These are phyloP conservation scores for Aureobasidium sp. DNA, from an alignment of 2,329 filamentous ascomycete genomes.

Conservation along the genomic window DNA sequence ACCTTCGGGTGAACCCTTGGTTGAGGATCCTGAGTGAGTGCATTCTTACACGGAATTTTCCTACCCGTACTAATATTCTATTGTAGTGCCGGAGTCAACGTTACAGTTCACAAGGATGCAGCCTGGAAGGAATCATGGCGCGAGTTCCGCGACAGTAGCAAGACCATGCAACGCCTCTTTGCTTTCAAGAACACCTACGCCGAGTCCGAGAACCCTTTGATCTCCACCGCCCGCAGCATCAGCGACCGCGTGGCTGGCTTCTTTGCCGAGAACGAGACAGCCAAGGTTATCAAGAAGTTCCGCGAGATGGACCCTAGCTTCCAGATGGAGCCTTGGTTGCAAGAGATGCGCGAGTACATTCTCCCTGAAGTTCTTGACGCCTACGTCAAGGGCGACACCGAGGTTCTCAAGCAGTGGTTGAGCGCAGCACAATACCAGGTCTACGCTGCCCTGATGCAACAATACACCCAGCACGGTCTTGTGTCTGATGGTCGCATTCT, in stretches of 20 bases:
- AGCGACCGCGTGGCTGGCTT: slow-evolving; percentile 89
- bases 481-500: slow-evolving; percentile 93
- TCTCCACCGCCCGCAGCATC: slow-evolving; percentile 87
- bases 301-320: slow-evolving; percentile 91
- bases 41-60: no score
- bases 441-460: slow-evolving; percentile 88
- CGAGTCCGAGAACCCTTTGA: slow-evolving; percentile 93
- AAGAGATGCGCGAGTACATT: slow-evolving; percentile 95
- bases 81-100: slow-evolving; percentile 77
- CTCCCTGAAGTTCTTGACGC: slow-evolving; percentile 96
- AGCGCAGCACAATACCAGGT: slow-evolving; percentile 94
- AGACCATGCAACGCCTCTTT: slow-evolving; percentile 81
- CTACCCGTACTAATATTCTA: slow-evolving; percentile 28
- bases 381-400: slow-evolving; percentile 91
- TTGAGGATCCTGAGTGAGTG: slow-evolving; percentile 82
- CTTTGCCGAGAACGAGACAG: slow-evolving; percentile 97
- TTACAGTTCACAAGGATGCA: slow-evolving; percentile 93
- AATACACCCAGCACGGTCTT: slow-evolving; percentile 87
- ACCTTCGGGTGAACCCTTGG: slow-evolving; percentile 48
- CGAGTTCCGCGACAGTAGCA: slow-evolving; percentile 85
- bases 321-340: slow-evolving; percentile 88
- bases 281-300: slow-evolving; percentile 96
- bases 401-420: slow-evolving; percentile 88
- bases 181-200: slow-evolving; percentile 80
- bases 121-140: slow-evolving; percentile 99